These are phyloP conservation scores for Beauveria rudraprayagi DNA, from an alignment of 2,329 filamentous ascomycete genomes.

Conservation along the genomic window DNA sequence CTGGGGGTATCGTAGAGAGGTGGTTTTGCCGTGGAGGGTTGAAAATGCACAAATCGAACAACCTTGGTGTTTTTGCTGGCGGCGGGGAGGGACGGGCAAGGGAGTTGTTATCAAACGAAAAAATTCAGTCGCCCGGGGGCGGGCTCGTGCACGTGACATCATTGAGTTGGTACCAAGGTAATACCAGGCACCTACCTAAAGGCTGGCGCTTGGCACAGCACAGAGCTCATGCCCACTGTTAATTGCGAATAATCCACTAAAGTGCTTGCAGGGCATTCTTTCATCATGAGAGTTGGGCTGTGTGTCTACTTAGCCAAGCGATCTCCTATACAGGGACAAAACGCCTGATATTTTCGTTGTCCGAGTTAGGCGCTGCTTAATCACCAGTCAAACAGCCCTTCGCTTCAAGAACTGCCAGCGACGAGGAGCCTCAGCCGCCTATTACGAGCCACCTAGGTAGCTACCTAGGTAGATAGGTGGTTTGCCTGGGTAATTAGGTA, in stretches of 20 bases:
- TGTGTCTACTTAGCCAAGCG: neutral
- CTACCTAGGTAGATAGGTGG: no score
- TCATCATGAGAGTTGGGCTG: neutral
- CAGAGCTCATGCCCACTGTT: neutral
- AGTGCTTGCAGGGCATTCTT: neutral
- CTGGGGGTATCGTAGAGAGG: constrained; percentile 13
- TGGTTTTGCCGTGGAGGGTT: constrained; percentile 25
- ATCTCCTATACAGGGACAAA: no score
- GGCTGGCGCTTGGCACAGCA: neutral
- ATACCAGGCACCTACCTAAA: neutral
- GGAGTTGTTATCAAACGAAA: constrained; percentile 31
- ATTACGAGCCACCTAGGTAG: no score
- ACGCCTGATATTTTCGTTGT: neutral
- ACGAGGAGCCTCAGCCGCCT: neutral
- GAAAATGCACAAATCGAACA: constrained; percentile 29
- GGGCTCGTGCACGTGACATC: constrained; percentile 28
- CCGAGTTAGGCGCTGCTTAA: neutral
- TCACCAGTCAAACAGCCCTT: no score
- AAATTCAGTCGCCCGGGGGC: constrained; percentile 31
- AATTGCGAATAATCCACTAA: neutral
- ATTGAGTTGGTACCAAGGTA: neutral
- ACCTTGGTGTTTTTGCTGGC: constrained; percentile 33
- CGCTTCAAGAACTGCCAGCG: neutral
- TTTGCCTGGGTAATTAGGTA: no score
- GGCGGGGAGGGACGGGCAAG: constrained; percentile 33